Evolutionary conservation across 352 stramenopile genomes (phyloP).

Genomic region (Phytophthora agathidicida): DNA sequence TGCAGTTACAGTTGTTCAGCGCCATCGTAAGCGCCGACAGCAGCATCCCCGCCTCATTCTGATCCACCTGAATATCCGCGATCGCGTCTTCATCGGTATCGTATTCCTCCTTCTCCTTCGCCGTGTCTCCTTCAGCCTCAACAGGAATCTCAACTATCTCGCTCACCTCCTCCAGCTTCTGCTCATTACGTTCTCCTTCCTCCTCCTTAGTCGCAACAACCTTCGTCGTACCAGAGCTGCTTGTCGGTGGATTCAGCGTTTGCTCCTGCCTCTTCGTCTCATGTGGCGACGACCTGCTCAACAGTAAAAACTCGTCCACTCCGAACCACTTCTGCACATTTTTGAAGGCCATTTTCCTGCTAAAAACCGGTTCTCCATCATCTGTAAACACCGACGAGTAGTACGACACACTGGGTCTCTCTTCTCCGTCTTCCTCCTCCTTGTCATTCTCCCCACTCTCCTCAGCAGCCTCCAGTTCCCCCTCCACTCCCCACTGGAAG

Average conservation of each 20-base stretch:
- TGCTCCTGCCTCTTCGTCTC: constrained; percentile 30
- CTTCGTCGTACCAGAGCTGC: background rate
- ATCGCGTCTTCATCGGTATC: constrained; percentile 30
- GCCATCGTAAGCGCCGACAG: constrained; percentile 77
- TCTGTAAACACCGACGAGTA: constrained; percentile 28
- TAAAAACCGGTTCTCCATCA: constrained; percentile 31
- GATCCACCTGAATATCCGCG: constrained; percentile 52
- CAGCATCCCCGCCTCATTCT: constrained; percentile 69
- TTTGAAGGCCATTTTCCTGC: constrained; percentile 33
- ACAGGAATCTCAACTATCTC: background rate
- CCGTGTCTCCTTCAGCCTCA: background rate
- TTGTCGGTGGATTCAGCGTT: constrained; percentile 13
- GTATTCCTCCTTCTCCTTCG: background rate
- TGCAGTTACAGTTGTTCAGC: constrained; percentile 84
- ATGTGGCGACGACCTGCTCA: constrained; percentile 39
- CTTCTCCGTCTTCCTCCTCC: background rate
- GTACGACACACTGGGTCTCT: background rate
- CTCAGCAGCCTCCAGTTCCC: background rate
- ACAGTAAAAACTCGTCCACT: constrained; percentile 70
- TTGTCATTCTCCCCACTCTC: background rate
- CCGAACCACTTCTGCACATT: constrained; percentile 73
- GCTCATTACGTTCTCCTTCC: background rate
- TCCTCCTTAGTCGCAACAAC: background rate
- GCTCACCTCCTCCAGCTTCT: background rate
- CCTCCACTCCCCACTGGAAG: constrained; percentile 37